Conservation (phyloP, 2,329 filamentous ascomycete genomes). For the Neofusicoccum umdonicola region DNA sequence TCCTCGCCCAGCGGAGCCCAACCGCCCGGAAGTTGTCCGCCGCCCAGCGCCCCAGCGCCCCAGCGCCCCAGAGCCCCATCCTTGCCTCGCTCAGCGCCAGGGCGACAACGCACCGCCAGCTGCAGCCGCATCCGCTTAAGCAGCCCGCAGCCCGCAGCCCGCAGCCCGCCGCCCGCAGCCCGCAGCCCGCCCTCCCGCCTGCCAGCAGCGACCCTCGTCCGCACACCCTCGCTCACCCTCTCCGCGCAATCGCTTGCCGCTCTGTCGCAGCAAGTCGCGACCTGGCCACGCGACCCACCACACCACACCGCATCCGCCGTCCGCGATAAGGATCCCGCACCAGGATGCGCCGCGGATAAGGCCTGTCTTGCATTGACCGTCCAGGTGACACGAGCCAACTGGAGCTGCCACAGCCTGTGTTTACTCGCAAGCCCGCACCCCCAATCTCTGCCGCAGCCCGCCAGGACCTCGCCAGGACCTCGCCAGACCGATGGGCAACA, state of each 20-base stretch:
- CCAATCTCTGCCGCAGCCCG: background rate
- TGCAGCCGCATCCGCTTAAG: background rate
- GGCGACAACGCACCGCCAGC: slow-evolving; percentile 8
- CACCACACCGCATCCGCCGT: background rate
- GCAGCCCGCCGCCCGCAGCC: too few species aligned
- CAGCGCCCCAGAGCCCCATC: background rate
- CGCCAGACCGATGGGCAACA: slow-evolving; percentile 44
- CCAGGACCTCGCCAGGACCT: background rate
- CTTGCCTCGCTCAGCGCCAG: slow-evolving; percentile 1
- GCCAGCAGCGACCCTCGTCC: background rate
- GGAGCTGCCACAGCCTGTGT: slow-evolving; percentile 6
- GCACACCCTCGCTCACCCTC: background rate
- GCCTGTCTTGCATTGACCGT: slow-evolving; percentile 10
- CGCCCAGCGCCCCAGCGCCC: background rate
- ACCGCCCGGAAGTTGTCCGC: background rate
- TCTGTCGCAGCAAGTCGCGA: background rate
- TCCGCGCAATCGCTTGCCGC: background rate
- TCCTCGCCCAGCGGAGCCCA: background rate
- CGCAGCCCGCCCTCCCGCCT: background rate
- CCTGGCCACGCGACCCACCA: background rate
- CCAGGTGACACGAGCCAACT: slow-evolving; percentile 16
- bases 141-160: background rate
- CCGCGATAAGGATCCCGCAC: slow-evolving; percentile 4
- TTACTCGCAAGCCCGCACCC: slow-evolving; percentile 1
- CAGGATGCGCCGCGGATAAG: slow-evolving; percentile 16